Percentiles rank a stretch among this genome's conserved stretches.
Conservation (phyloP, 2,329 filamentous ascomycete species). For the Tympanopsis confertula region DNA sequence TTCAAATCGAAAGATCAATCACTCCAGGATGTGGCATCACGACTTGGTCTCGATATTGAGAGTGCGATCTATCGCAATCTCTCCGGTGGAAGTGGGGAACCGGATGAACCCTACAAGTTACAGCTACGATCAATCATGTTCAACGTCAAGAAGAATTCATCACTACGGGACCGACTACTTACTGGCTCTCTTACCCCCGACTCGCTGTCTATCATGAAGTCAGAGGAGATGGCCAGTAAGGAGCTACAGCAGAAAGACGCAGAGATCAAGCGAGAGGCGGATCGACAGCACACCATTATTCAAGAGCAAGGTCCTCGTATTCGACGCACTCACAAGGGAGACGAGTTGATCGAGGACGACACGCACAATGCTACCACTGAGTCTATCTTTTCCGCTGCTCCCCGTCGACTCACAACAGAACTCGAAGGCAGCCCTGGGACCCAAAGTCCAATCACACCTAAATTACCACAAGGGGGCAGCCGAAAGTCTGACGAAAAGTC, state of each 20-base stretch:
- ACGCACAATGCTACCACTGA: constrained; percentile 22
- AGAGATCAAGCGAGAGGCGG: constrained; percentile 64
- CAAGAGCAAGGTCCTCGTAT: constrained; percentile 67
- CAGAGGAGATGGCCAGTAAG: constrained; percentile 83
- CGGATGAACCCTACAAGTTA: constrained; percentile 35
- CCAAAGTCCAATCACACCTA: not conserved
- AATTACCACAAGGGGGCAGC: not conserved
- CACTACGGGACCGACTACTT: constrained; percentile 67
- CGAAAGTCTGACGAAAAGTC: not conserved
- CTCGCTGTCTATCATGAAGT: constrained; percentile 76
- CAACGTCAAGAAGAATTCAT: constrained; percentile 81
- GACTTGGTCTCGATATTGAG: constrained; percentile 55
- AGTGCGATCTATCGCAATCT: constrained; percentile 51
- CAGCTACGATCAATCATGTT: constrained; percentile 69
- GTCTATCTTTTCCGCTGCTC: constrained; percentile 20
- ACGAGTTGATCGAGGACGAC: constrained; percentile 77
- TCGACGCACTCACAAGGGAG: constrained; percentile 85
- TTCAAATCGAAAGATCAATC: not conserved
- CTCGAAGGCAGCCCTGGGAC: constrained; percentile 3
- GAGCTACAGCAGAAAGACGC: constrained; percentile 72
- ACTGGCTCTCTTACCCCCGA: constrained; percentile 58
- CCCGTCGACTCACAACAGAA: constrained; percentile 14
- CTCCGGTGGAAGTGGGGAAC: constrained; percentile 14
- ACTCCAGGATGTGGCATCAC: not conserved
- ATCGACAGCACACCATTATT: constrained; percentile 68